These are phyloP conservation scores for Boletus sp. DNA, from an alignment of 768 basidiomycete species.

Conservation along the genomic window DNA sequence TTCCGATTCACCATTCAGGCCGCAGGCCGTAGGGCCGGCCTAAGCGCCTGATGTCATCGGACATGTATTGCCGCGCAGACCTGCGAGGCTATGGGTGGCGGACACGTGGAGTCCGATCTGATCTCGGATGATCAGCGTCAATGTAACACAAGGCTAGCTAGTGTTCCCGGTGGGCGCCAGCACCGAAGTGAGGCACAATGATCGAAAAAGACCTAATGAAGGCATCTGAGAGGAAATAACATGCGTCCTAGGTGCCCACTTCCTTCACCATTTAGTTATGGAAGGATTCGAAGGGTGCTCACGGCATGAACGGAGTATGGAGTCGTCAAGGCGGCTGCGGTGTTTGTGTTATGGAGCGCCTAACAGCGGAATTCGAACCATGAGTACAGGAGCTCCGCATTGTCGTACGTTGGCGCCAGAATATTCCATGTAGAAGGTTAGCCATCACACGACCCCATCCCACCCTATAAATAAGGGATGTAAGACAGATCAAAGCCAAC, in stretches of 20 bases:
- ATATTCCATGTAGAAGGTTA: neutral
- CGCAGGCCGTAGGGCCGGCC: neutral
- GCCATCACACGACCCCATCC: slow-evolving; percentile 1
- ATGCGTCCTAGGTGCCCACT: neutral
- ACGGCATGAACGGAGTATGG: slow-evolving; percentile 10
- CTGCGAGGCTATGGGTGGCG: neutral
- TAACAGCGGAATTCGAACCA: neutral
- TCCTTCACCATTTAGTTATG: neutral
- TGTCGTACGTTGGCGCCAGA: neutral
- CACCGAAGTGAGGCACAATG: neutral
- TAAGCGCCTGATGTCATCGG: neutral
- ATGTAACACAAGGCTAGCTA: neutral
- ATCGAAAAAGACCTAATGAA: neutral
- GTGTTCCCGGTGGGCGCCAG: neutral
- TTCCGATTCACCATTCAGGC: neutral
- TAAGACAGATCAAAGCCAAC: neutral
- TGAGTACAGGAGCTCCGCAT: neutral
- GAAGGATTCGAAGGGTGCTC: neutral
- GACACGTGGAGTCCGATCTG: neutral
- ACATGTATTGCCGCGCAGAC: neutral
- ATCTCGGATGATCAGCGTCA: slow-evolving; percentile 5
- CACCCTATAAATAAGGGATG: slow-evolving; percentile 15
- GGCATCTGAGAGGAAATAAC: slow-evolving; percentile 1
- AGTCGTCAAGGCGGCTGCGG: neutral
- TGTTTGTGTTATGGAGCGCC: slow-evolving; percentile 2